Conservation (phyloP, 2,329 filamentous ascomycete species). For the Penicillium italicum region DNA sequence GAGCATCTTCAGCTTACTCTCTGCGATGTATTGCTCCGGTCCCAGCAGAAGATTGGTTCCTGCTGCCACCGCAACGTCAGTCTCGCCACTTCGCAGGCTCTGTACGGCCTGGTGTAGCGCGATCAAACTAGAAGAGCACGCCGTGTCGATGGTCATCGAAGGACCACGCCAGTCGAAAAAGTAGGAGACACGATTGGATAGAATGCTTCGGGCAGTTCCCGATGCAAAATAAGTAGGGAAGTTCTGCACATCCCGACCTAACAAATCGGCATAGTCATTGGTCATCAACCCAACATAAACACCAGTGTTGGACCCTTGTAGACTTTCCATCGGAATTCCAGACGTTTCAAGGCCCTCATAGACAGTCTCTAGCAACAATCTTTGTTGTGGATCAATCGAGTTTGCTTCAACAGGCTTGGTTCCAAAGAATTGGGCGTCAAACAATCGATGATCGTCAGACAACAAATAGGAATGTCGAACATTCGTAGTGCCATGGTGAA, state of each 20-base stretch:
- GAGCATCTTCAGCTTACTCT: constrained; percentile 43
- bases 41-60: constrained; percentile 29
- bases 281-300: constrained; percentile 30
- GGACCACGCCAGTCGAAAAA: constrained; percentile 39
- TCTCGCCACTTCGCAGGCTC: constrained; percentile 29
- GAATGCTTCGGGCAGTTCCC: constrained; percentile 36
- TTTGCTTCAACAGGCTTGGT: constrained; percentile 30
- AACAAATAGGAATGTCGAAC: constrained; percentile 26
- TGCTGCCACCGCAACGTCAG: constrained; percentile 22
- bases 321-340: constrained; percentile 22
- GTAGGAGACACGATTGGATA: constrained; percentile 42
- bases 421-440: constrained; percentile 29
- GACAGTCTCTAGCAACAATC: constrained; percentile 26
- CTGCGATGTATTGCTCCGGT: constrained; percentile 32
- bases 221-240: constrained; percentile 28
- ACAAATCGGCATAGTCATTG: constrained; percentile 25
- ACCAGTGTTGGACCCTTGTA: constrained; percentile 26
- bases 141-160: constrained; percentile 46
- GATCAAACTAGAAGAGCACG: constrained; percentile 44
- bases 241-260: constrained; percentile 22
- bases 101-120: constrained; percentile 37
- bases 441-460: constrained; percentile 22
- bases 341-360: constrained; percentile 26
- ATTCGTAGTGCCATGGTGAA: constrained; percentile 27
- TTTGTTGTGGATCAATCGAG: constrained; percentile 29